Evolutionary conservation across 208 protist species (phyloP), one percentile per base, ranked within the genome.

Genomic region (Wallacemonas collosoma): DNA sequence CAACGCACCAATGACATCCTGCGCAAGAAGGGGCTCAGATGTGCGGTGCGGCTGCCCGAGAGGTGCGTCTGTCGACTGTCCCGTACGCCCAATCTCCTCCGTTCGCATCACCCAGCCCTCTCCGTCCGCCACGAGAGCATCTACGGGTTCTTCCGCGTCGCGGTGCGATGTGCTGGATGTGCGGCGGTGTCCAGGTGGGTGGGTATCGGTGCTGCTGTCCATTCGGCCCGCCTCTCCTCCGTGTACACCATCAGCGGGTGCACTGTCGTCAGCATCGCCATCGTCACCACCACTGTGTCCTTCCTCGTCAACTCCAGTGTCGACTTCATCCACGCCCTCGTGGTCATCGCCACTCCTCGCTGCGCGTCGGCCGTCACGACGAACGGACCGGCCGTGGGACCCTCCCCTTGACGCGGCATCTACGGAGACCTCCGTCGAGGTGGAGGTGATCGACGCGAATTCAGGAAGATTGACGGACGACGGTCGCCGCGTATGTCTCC

Each of bases 381-480:
- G 26, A 26, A 26, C 26, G 26, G 11, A 8, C 15, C 53, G 53
- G 14, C 15, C 11, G 53, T 7, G 11, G 9, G 11, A 17, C 53
- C 15, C 53, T 8, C 53, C 53, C 15, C 53, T 8, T 17, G 11
- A 17, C 53, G 14, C 14, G 15, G 53, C 53, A 36, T 57, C 53
- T 7, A 1, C 53, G 14, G 56, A 62, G 9, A 62, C 17, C 17
- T 62, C 56, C 7, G 56, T 62, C 56, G 2, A 62, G 17, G 35
- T 62, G 0, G 56, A 62, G 5, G 56, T 62, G 56, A 62, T 43
- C 9, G 56, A 62, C 36, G 56, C 36, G 56, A 62, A 62, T 38
- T 62, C 56, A 38, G 56, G 56, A n/a, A 62, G 26, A 38, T 62
- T 62, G 8, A 62, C 56, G 9, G 56, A 62, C 17, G 56, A 62